Evolutionary conservation across 1,284 basidiomycete species (phyloP), one percentile per base, ranked within the genome.

Genomic region (Coniferiporia sulphurascens): DNA sequence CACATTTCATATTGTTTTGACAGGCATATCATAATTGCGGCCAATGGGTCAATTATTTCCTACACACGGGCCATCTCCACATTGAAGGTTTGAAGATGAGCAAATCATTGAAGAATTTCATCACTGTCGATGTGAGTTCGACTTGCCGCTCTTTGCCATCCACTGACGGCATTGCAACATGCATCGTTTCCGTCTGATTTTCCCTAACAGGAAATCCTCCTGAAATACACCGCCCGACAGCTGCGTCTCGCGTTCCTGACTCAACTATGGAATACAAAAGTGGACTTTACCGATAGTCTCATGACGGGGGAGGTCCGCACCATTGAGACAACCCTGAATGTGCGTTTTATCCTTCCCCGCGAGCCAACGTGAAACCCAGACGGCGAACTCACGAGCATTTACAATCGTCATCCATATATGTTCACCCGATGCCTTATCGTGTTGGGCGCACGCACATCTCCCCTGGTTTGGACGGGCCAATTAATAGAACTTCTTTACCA

Each of bases 61-160:
- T 99, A 57, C 97, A 99, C 74, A 99, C 96, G 0, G 97, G 97
- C 3, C 97, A 99, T 76, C 78, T 99, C 41, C 95, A 99, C 74
- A 99, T 99, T 68, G 95, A 98, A 72, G 97, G 97, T 17, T 78
- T 98, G 63, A 99, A 99, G 74, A 99, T 99, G 97, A 95, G 92
- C 76, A 99, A 99, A 75, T 97, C 94, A 7, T 77, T 99, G 61
- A 99, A 99, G 74, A 99, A 99, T 72, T 99, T 99, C 69, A 98
- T 99, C 69, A 97, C 96, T 6, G 97, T 99, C 66, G 92, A 97
- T 69, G 94, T 94, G 69, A 73, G 87, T 71, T 58, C 38, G 38
- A 21, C 27, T 52, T 27, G 34, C 49, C 48, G 8, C 6, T 54
- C 44, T 52, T n/a, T 48, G 17, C 27, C 44, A 3, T 13, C 49